Evolutionary conservation across 805 yeast genomes (phyloP).

Genomic region (Candida boidinii): DNA sequence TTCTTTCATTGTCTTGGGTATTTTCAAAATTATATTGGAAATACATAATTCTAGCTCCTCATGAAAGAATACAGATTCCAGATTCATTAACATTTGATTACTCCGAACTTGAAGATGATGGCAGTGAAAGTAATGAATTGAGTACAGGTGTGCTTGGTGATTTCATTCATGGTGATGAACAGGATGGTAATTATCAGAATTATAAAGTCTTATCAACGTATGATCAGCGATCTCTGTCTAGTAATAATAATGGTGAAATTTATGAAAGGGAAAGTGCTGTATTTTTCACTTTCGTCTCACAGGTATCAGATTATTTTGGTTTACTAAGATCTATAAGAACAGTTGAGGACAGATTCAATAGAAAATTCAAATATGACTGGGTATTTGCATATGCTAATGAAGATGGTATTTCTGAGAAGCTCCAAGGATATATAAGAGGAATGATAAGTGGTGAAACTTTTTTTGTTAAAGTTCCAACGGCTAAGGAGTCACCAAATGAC

Average conservation of each 20-base stretch:
- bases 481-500: conserved; percentile 43
- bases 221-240: no score
- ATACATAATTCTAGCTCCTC: no score
- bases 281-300: conserved; percentile 16
- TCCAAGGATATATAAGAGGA: conserved; percentile 54
- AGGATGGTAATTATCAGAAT: no score
- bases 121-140: no score
- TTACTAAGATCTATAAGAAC: conserved; percentile 28
- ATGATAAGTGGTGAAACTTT: conserved; percentile 63
- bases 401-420: conserved; percentile 35
- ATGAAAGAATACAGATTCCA: no score
- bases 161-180: no score
- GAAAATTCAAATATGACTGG: conserved; percentile 77
- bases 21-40: no score
- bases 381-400: conserved; percentile 64
- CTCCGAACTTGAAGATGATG: no score
- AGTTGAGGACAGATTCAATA: conserved; percentile 79
- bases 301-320: conserved; percentile 5
- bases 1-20: no score
- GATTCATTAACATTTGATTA: no score
- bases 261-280: conserved; percentile 9
- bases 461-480: conserved; percentile 61
- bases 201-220: no score
- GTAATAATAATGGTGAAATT: background rate
- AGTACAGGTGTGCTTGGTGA: no score